A percentile compares a stretch with the other conserved stretches of the same genome.
Evolutionary conservation across 345 rosid genomes (phyloP).

Genomic region (Kandelia obovata): DNA sequence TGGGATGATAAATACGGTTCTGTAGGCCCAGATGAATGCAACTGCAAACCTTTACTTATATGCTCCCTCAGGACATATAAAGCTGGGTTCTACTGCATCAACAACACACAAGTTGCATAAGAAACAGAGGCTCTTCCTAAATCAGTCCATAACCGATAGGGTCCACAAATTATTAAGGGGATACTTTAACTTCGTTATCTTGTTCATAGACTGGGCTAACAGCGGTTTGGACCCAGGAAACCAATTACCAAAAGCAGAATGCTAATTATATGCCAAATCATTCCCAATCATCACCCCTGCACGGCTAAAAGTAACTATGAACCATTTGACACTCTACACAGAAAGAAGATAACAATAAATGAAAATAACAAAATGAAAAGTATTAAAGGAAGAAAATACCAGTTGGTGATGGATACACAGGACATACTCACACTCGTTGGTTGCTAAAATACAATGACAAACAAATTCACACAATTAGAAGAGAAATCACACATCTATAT

Average conservation of each 20-base stretch:
- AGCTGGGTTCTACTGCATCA: slow-evolving; percentile 91
- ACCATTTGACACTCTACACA: no score
- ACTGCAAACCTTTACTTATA: slow-evolving; percentile 94
- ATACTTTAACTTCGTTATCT: slow-evolving; percentile 85
- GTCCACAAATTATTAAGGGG: background rate
- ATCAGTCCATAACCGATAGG: background rate
- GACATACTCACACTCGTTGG: no score
- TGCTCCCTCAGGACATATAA: slow-evolving; percentile 94
- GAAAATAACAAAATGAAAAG: background rate
- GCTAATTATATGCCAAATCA: slow-evolving; percentile 96
- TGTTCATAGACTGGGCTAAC: slow-evolving; percentile 97
- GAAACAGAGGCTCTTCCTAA: background rate
- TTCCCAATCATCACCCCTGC: slow-evolving; percentile 98
- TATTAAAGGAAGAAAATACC: slow-evolving; percentile 36
- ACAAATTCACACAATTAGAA: no score
- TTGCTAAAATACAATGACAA: no score
- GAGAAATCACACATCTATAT: no score
- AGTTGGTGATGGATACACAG: slow-evolving; percentile 82
- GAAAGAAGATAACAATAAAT: background rate
- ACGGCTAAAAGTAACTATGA: background rate
- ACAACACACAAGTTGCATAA: slow-evolving; percentile 16
- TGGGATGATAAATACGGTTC: slow-evolving; percentile 97
- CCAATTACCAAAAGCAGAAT: slow-evolving; percentile 99
- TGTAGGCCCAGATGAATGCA: slow-evolving; percentile 98
- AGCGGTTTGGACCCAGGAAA: slow-evolving; percentile 98